Percentiles rank a stretch among this genome's conserved stretches.
These are phyloP conservation scores for Saussurea involucrata DNA, from an alignment of 129 eudicot species.

Conservation along the genomic window DNA sequence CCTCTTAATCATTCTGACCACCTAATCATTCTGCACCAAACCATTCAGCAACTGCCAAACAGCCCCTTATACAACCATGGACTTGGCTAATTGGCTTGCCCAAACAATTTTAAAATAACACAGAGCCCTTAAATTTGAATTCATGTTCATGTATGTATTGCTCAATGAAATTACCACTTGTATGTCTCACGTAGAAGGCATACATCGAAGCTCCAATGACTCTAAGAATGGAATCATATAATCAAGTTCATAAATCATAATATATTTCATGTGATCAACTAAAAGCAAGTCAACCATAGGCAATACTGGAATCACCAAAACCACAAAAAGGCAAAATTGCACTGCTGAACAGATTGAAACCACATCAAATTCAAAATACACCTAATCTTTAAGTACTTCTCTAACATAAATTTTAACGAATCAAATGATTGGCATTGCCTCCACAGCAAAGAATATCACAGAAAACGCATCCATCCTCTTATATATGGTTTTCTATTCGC, in stretches of 20 bases:
- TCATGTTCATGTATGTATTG: neutral
- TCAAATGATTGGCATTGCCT: neutral
- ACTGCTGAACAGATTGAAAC: neutral
- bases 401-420: neutral
- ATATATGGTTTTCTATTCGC: neutral
- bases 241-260: conserved; percentile 11
- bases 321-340: neutral
- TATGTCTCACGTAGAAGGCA: neutral
- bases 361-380: neutral
- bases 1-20: no score
- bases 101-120: neutral
- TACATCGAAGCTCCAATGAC: neutral
- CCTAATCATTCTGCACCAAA: no score
- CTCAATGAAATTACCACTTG: neutral
- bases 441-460: conserved; percentile 1
- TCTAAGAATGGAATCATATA: neutral
- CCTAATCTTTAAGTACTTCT: neutral
- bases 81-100: neutral
- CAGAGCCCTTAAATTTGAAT: neutral
- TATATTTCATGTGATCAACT: neutral
- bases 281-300: conserved; percentile 24
- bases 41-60: no score
- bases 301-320: neutral
- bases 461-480: neutral
- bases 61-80: no score